phyloP scores from a whole-genome alignment of 148 eudicot species.

The Diospyros kaki region DNA sequence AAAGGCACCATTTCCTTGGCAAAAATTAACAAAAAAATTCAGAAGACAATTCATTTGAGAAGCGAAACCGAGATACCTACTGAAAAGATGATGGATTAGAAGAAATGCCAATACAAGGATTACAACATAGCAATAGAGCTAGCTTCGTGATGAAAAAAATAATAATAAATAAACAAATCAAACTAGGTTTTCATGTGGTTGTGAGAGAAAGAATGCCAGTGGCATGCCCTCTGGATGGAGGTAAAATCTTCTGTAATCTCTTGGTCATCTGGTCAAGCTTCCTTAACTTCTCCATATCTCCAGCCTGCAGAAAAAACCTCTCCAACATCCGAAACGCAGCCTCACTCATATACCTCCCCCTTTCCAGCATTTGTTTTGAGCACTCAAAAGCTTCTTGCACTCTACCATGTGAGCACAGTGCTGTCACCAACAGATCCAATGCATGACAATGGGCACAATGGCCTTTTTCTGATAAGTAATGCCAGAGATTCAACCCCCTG shows the following conservation, averaged over 20 bases:
- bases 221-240: conserved; percentile 46
- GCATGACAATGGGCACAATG: conserved; percentile 85
- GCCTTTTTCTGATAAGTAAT: conserved; percentile 62
- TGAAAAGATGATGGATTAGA: too few species aligned
- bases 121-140: too few species aligned
- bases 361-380: conserved; percentile 56
- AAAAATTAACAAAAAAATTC: too few species aligned
- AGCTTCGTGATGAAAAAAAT: too few species aligned
- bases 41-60: too few species aligned
- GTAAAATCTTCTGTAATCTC: conserved; percentile 45
- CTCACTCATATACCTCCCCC: conserved; percentile 74
- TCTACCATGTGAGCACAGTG: conserved; percentile 68
- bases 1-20: too few species aligned
- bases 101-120: too few species aligned
- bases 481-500: conserved; percentile 68
- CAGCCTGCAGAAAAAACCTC: conserved; percentile 50
- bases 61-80: too few species aligned
- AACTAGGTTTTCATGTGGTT: too few species aligned
- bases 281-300: conserved; percentile 43
- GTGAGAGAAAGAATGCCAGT: conserved; percentile 16
- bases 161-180: too few species aligned
- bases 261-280: conserved; percentile 43
- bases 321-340: conserved; percentile 51
- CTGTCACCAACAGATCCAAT: conserved; percentile 64
- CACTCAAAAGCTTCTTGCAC: conserved; percentile 65